Base-by-base conservation (phyloP, 371 early-diverging fungal genomes). In the Mortierella sp. region DNA sequence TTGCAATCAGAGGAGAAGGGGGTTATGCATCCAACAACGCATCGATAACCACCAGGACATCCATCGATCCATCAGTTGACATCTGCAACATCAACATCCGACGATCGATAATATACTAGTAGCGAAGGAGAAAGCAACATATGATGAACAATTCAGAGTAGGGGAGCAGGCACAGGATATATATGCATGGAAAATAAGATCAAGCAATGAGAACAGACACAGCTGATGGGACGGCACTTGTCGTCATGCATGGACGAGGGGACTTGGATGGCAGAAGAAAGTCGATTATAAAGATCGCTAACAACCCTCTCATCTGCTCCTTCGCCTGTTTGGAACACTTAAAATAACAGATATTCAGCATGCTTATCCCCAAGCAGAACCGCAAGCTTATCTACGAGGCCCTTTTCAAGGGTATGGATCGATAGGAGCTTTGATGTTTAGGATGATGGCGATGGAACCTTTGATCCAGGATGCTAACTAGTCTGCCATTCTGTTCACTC, bases 281-380 rank as follows among this genome's bases (percentile, higher is more conserved):
- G 27, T 12, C 21, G 56, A 56, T 31, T 14, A 7, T 34, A 4
- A 7, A 49, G 56, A 54, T 67, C 54, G 17, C 59, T 60, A 68
- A 60, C n/a, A n/a, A n/a, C n/a, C 37, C 37, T 34, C 37, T 46
- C 26, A 14, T 12, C 41, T 42, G 48, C 21, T 37, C 54, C 37
- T 42, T 37, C 43, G 12, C 39, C 11, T 31, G 28, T 63, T 41
- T 37, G 19, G 50, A 60, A 60, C 60, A 48, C 26, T 2, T 9
- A 52, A 23, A 41, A 3, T 24, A 47, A 50, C 65, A 76, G 78
- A 76, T 76, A 69, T 75, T 63, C 86, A 92, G 79, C 79, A 98
- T 98, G 98, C 93, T 95, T 81, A 96, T 98, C 89, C 89, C 95
- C 83, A 94, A 94, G 87, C 86, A 92, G 84, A 95, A 98, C 93